Conservation (phyloP, 208 protist species). For the Leishmania gerbilli region DNA sequence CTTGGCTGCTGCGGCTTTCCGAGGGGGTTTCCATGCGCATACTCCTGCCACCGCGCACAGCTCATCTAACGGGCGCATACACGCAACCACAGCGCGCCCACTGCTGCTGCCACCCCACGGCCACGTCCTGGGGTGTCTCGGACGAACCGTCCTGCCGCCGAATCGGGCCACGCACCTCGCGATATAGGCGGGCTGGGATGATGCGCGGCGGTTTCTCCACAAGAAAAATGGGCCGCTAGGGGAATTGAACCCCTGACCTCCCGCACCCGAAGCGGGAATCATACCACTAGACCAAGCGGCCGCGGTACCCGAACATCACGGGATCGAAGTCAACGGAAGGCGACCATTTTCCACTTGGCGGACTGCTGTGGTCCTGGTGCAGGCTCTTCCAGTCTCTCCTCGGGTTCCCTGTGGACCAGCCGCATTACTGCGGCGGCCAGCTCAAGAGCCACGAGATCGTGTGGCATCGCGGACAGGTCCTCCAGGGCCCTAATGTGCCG, state of each 20-base stretch:
- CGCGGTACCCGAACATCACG: not conserved
- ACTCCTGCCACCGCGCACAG: not conserved
- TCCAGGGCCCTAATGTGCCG: too few species aligned
- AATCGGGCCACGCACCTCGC: not conserved
- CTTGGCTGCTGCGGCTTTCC: too few species aligned
- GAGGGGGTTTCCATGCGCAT: too few species aligned
- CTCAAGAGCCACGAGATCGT: too few species aligned
- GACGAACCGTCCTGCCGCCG: not conserved
- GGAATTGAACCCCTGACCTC: slow-evolving; percentile 91
- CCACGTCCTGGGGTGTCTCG: not conserved
- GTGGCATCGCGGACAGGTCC: too few species aligned
- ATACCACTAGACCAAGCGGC: slow-evolving; percentile 89
- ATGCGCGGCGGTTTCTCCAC: not conserved
- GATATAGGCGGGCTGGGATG: not conserved
- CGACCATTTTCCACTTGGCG: not conserved
- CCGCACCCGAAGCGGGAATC: slow-evolving; percentile 87
- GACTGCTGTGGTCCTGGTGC: not conserved
- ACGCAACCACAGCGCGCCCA: not conserved
- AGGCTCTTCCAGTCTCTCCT: not conserved
- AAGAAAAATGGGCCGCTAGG: slow-evolving; percentile 60
- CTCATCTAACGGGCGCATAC: not conserved
- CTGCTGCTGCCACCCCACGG: not conserved
- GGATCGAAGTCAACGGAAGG: not conserved
- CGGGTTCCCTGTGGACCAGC: not conserved
- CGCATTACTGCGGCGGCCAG: too few species aligned